These are phyloP conservation scores for Xylaria sp. DNA, from an alignment of 2,329 filamentous ascomycete species.

Conservation along the genomic window DNA sequence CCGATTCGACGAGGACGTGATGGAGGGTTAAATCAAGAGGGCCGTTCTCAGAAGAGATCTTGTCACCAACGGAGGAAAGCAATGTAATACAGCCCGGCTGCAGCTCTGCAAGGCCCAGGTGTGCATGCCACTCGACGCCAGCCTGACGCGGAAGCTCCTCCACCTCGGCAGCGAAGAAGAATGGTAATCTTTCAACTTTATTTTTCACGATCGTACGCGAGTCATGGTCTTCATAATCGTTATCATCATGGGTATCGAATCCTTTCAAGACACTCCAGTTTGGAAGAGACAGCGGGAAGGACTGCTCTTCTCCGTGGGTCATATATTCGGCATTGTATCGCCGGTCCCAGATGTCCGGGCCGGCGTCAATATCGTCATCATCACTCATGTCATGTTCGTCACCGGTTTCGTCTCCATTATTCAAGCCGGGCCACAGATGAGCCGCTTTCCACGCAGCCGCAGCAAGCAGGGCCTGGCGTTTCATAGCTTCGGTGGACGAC, in stretches of 20 bases:
- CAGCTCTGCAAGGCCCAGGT: conserved; percentile 60
- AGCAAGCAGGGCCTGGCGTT: conserved; percentile 49
- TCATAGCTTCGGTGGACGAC: conserved; percentile 30
- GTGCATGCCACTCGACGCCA: conserved; percentile 82
- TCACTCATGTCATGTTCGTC: conserved; percentile 49
- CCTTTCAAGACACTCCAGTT: conserved; percentile 55
- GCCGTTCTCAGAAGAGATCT: neutral
- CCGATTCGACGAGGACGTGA: conserved; percentile 34
- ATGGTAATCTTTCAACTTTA: conserved; percentile 55
- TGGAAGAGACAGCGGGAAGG: conserved; percentile 49
- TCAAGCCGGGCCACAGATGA: conserved; percentile 42
- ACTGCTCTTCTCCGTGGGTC: conserved; percentile 44
- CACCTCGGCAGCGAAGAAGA: conserved; percentile 77
- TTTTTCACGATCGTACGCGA: conserved; percentile 30
- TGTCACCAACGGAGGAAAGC: conserved; percentile 1
- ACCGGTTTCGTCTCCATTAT: conserved; percentile 22
- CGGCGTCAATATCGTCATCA: conserved; percentile 53
- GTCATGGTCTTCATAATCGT: conserved; percentile 42
- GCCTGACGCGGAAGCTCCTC: conserved; percentile 75
- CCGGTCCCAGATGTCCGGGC: conserved; percentile 72
- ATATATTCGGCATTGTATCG: conserved; percentile 61
- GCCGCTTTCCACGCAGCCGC: conserved; percentile 55
- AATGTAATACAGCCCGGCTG: conserved; percentile 34
- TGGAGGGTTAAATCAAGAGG: conserved; percentile 30
- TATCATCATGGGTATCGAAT: conserved; percentile 45